Base-by-base conservation (phyloP, 164 flowering plant genomes). In the Kalanchoe fedtschenkoi region DNA sequence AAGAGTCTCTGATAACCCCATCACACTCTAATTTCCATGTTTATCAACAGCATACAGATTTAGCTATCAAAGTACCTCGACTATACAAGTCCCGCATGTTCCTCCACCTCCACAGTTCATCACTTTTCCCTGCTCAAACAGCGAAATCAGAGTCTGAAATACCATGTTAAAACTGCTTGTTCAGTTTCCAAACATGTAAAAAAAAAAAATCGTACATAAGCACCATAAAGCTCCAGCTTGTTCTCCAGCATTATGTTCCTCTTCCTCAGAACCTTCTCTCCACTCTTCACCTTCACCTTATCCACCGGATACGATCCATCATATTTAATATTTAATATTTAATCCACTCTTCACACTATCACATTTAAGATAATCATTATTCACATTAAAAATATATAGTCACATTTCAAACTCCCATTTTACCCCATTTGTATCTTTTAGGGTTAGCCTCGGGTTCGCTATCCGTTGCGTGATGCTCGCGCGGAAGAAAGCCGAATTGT, bases 71-170 rank as follows among this genome's bases (percentile, higher is more conserved):
- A 64, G 35, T 76, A 88, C 99, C 95, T 93, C 97, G 21, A 93
- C 99, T 68, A 90, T 88, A 76, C 99, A 90, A 65, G 97, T 90
- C 58, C 99, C 97, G 66, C 97, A 93, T 68, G 95, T 93, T 72
- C 97, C 99, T 70, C 92, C 95, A 55, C 97, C 97, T 10, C 97
- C 96, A 71, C 98, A 93, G 63, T 93, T 93, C 98, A 93, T 93
- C 74, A 90, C 74, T 71, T 93, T 93, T 35, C 98, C 98, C 98
- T 93, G 60, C 65, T 26, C 35, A 41, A 57, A 58, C 13, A 21
- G 1, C 54, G 22, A 62, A 32, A 17, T 6, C 19, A 51, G 28
- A 62, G 8, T 19, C 11, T 32, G 7, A 19, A 37, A n/a, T 34
- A 17, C 22, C n/a, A n/a, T n/a, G n/a, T n/a, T n/a, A n/a, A n/a